Percentiles rank a stretch among this genome's conserved stretches.
Evolutionary conservation across 306 rosid genomes (phyloP).

Genomic region (Luffa aegyptiaca): DNA sequence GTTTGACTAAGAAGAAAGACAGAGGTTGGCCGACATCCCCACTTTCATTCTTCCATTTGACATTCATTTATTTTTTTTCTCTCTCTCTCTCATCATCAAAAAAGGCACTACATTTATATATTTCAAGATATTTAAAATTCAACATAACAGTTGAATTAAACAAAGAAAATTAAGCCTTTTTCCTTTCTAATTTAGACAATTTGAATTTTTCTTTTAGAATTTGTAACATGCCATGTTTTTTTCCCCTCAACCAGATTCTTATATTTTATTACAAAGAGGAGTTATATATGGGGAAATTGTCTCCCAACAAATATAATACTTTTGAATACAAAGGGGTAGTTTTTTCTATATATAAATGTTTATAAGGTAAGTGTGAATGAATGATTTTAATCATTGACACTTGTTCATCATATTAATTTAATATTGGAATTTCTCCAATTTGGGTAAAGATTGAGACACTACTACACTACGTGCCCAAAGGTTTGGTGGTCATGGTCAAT

Average conservation of each 20-base stretch:
- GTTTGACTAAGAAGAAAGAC: background rate
- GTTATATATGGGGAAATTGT: background rate
- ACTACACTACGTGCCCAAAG: background rate
- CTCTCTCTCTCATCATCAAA: background rate
- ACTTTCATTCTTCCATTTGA: background rate
- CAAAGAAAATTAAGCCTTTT: background rate
- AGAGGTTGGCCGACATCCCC: conserved; percentile 3
- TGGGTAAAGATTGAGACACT: background rate
- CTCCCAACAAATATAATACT: background rate
- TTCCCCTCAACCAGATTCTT: background rate
- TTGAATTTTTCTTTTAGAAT: background rate
- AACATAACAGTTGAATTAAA: no score
- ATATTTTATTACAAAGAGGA: background rate
- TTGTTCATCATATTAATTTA: background rate
- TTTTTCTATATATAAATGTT: background rate
- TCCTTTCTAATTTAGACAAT: background rate
- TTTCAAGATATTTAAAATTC: no score
- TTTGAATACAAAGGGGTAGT: background rate
- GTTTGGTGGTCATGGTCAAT: background rate
- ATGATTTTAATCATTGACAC: background rate
- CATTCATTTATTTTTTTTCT: background rate
- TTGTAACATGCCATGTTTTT: background rate
- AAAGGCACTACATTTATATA: background rate
- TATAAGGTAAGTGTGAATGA: background rate
- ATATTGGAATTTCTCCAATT: background rate